phyloP scores from a whole-genome alignment of 2,329 filamentous ascomycete species.

The Colletotrichum sp. region DNA sequence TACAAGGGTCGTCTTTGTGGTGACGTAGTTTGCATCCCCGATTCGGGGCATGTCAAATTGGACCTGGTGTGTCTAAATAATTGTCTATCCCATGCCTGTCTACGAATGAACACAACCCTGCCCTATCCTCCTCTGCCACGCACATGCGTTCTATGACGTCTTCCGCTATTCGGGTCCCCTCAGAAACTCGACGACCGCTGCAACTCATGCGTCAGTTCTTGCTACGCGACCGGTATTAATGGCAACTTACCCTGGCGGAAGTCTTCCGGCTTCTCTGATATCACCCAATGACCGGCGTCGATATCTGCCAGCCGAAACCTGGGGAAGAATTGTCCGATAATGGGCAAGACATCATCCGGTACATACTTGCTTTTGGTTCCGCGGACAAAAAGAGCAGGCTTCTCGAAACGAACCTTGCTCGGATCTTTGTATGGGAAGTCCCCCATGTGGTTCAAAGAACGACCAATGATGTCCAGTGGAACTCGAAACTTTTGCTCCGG shows the following conservation, averaged over 20 bases:
- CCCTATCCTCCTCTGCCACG: not conserved
- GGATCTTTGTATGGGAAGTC: slow-evolving; percentile 88
- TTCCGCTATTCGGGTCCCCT: slow-evolving; percentile 48
- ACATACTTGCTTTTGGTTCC: slow-evolving; percentile 81
- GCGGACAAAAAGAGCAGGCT: slow-evolving; percentile 80
- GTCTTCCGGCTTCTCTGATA: slow-evolving; percentile 83
- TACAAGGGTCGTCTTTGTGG: not conserved
- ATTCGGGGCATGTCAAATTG: not conserved
- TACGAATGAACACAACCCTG: not conserved
- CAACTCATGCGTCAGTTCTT: not conserved
- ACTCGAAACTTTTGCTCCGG: slow-evolving; percentile 76
- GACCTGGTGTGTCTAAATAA: not conserved
- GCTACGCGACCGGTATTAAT: not conserved
- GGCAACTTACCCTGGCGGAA: slow-evolving; percentile 71
- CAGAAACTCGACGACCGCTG: slow-evolving; percentile 70
- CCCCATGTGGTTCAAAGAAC: slow-evolving; percentile 75
- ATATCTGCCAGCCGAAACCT: slow-evolving; percentile 75
- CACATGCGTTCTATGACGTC: not conserved
- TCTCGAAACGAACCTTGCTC: slow-evolving; percentile 70
- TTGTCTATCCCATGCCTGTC: not conserved
- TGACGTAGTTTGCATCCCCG: not conserved
- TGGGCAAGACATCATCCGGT: slow-evolving; percentile 78
- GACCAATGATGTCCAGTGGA: slow-evolving; percentile 73
- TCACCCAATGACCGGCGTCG: slow-evolving; percentile 85
- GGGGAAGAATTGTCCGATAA: slow-evolving; percentile 84